phyloP scores from a whole-genome alignment of 2,329 filamentous ascomycete species.

The Trichothecium roseum region DNA sequence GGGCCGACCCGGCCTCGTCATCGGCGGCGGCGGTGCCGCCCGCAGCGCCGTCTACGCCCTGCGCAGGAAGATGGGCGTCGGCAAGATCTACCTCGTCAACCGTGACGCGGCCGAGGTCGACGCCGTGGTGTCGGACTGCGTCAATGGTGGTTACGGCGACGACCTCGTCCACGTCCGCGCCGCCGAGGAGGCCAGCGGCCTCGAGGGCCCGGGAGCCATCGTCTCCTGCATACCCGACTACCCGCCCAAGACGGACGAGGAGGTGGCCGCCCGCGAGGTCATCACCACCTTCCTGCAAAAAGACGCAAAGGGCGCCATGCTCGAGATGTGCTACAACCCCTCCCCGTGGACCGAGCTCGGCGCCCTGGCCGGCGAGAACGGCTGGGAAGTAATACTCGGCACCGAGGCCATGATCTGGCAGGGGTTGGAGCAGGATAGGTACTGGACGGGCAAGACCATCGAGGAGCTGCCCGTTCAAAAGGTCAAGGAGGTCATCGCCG shows the following conservation, averaged over 20 bases:
- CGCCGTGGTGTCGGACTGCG: slow-evolving; percentile 56
- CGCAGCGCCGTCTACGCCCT: slow-evolving; percentile 68
- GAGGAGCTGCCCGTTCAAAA: slow-evolving; percentile 48
- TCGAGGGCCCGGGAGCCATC: slow-evolving; percentile 54
- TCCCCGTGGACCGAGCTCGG: slow-evolving; percentile 57
- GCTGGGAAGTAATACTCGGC: slow-evolving; percentile 66
- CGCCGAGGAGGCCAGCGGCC: slow-evolving; percentile 44
- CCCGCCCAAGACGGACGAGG: slow-evolving; percentile 52
- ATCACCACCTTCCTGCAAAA: slow-evolving; percentile 35
- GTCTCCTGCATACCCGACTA: slow-evolving; percentile 71
- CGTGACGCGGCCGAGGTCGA: slow-evolving; percentile 58
- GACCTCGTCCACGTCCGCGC: slow-evolving; percentile 51
- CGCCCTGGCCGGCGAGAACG: slow-evolving; percentile 45
- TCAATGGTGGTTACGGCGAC: slow-evolving; percentile 45
- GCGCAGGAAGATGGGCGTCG: slow-evolving; percentile 56
- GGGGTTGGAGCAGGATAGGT: slow-evolving; percentile 56
- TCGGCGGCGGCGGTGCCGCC: slow-evolving; percentile 73
- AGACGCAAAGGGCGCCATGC: slow-evolving; percentile 52
- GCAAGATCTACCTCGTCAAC: slow-evolving; percentile 67
- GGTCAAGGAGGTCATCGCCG: slow-evolving; percentile 42
- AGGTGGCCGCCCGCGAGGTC: slow-evolving; percentile 49
- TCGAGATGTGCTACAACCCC: slow-evolving; percentile 82
- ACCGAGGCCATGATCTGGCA: slow-evolving; percentile 73
- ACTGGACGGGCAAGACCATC: slow-evolving; percentile 55
- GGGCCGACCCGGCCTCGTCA: slow-evolving; percentile 56